Conservation (phyloP, 768 basidiomycete species). For the Brasilioporus rufonigricans region DNA sequence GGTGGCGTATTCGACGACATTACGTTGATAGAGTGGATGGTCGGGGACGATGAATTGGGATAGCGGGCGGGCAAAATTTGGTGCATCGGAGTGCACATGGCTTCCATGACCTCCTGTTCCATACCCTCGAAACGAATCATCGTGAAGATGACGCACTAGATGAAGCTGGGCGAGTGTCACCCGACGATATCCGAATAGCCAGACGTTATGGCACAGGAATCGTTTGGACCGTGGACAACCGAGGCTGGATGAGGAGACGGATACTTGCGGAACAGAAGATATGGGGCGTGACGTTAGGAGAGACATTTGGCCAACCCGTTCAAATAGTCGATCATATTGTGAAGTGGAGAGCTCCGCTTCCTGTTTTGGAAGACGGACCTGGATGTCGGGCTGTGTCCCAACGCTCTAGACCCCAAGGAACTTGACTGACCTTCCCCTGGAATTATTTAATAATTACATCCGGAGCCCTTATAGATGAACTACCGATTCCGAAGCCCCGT, state of each 20-base stretch:
- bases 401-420: slow-evolving; percentile 20
- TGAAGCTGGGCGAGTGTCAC: too few relatives aligned
- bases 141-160: neutral
- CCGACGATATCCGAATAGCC: neutral
- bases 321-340: slow-evolving; percentile 31
- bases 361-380: slow-evolving; percentile 24
- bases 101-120: slow-evolving; percentile 73
- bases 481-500: neutral
- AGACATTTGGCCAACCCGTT: slow-evolving; percentile 10
- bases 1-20: slow-evolving; percentile 11
- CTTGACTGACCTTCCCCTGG: slow-evolving; percentile 1
- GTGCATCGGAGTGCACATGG: slow-evolving; percentile 87
- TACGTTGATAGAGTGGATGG: slow-evolving; percentile 17
- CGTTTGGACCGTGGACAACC: neutral
- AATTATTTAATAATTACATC: neutral
- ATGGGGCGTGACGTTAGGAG: slow-evolving; percentile 11
- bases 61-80: slow-evolving; percentile 51
- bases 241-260: neutral
- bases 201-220: slow-evolving; percentile 1
- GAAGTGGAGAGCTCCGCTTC: slow-evolving; percentile 18
- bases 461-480: neutral
- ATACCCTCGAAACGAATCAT: slow-evolving; percentile 83
- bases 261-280: neutral
- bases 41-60: slow-evolving; percentile 16
- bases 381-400: slow-evolving; percentile 11